Conservation (phyloP, 495 filamentous ascomycete genomes). For the Chaetomium cochliodes region DNA sequence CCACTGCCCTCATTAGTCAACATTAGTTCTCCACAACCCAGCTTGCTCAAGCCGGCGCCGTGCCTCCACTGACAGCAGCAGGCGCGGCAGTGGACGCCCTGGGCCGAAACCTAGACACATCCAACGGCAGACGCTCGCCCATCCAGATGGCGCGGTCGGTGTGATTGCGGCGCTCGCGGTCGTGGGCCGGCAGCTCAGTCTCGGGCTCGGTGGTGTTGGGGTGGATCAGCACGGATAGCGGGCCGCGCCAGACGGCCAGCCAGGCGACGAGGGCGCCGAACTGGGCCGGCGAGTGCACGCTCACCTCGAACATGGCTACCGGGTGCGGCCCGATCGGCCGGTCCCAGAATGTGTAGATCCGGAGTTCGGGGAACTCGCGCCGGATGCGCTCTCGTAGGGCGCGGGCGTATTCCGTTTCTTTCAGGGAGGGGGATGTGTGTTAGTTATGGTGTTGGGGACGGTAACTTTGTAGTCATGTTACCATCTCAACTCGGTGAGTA, state of each 20-base stretch:
- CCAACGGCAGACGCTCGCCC: constrained; percentile 69
- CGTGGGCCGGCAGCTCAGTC: constrained; percentile 24
- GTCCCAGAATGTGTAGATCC: constrained; percentile 77
- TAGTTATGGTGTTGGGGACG: neutral
- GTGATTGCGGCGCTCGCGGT: constrained; percentile 61
- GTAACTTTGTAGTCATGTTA: neutral
- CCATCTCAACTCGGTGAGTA: no score
- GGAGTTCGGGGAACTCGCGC: constrained; percentile 82
- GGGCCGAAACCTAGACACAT: constrained; percentile 59
- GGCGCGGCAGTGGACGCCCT: neutral
- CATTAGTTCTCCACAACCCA: no score
- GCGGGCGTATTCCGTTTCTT: constrained; percentile 52
- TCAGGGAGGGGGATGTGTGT: neutral
- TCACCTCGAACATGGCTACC: constrained; percentile 89
- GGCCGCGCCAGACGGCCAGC: constrained; percentile 80
- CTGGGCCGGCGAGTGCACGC: constrained; percentile 78
- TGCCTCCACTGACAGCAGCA: neutral
- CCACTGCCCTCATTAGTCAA: no score
- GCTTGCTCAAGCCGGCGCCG: neutral
- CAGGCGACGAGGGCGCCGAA: constrained; percentile 86
- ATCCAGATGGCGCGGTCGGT: constrained; percentile 83
- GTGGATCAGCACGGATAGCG: constrained; percentile 75
- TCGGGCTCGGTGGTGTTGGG: constrained; percentile 63
- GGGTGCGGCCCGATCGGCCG: constrained; percentile 78
- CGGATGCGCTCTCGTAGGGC: constrained; percentile 77